Evolutionary conservation across 2,329 filamentous ascomycete genomes (phyloP), one percentile per base, ranked within the genome.

Genomic region (Diatrype stigma): DNA sequence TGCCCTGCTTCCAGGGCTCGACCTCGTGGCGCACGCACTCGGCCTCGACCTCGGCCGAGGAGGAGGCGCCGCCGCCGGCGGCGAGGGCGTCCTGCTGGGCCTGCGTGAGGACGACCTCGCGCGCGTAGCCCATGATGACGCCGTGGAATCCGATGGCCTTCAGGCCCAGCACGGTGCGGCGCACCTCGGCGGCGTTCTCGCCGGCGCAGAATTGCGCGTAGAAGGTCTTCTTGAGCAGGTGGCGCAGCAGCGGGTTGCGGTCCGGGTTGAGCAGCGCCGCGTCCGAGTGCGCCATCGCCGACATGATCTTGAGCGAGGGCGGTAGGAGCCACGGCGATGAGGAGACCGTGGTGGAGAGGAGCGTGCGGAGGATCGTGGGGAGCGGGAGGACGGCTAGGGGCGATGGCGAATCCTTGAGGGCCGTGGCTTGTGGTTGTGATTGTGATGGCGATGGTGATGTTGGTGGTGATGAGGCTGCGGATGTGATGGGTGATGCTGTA

Each of bases 201-300:
- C 92, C 92, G 0, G 89, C 90, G 68, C 92, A 96, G 70, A 96
- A 96, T 63, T 96, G 92, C 22, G 85, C 84, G 67, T 96, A 96
- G 62, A 96, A 91, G 0, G 90, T 95, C 64, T 85, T 81, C 67
- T 91, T 90, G 46, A 96, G 75, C 40, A 91, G 65, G 53, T 75
- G 81, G 42, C 84, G 80, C 16, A 96, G 76, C 1, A 93, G 45
- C 0, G 82, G 82, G 65, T 96, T 96, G 48, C 73, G 76, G 64
- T 95, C 90, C 4, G 90, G 85, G 67, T 86, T 86, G 51, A 94
- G 76, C 0, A 91, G 49, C 1, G 80, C 73, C 51, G 74, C 85
- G 47, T 80, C 80, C 23, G 87, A 85, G 66, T 90, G 78, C 11
- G 91, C 87, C 59, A 95, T 79, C 21, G 79, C 67, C 6, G 77